phyloP scores from a whole-genome alignment of 2,329 filamentous ascomycete species.

The Mariannaea sp. region DNA sequence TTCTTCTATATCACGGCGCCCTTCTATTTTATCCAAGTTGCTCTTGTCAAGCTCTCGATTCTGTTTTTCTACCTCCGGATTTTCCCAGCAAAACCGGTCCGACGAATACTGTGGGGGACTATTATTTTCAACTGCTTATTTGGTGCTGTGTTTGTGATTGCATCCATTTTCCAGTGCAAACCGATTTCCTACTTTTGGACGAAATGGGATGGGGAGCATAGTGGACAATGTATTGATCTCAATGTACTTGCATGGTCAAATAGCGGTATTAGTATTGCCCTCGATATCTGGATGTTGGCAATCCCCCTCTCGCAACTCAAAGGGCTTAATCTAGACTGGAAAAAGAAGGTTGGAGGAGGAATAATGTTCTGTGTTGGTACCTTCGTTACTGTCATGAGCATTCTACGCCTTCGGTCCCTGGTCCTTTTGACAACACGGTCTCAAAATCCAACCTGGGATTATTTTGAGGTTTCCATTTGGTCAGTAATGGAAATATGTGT shows the following conservation, averaged over 20 bases:
- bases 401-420: slow-evolving; percentile 37
- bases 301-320: slow-evolving; percentile 47
- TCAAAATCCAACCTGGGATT: slow-evolving; percentile 32
- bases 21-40: slow-evolving; percentile 25
- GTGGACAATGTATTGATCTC: slow-evolving; percentile 39
- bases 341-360: slow-evolving; percentile 49
- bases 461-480: slow-evolving; percentile 36
- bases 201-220: slow-evolving; percentile 47
- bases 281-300: slow-evolving; percentile 51
- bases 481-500: slow-evolving; percentile 37
- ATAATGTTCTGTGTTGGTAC: slow-evolving; percentile 52
- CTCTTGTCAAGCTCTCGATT: slow-evolving; percentile 26
- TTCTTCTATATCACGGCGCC: slow-evolving; percentile 25
- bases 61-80: slow-evolving; percentile 30
- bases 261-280: slow-evolving; percentile 47
- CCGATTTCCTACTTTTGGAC: slow-evolving; percentile 49
- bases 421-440: slow-evolving; percentile 30
- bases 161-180: slow-evolving; percentile 45
- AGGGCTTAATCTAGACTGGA: slow-evolving; percentile 43
- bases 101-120: slow-evolving; percentile 24
- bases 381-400: slow-evolving; percentile 41
- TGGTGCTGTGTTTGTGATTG: slow-evolving; percentile 40
- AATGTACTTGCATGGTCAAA: slow-evolving; percentile 50
- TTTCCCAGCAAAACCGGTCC: slow-evolving; percentile 19
- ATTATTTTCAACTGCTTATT: slow-evolving; percentile 26